Base-by-base conservation (phyloP, 1,284 basidiomycete genomes). In the Neolentinus lepideus region DNA sequence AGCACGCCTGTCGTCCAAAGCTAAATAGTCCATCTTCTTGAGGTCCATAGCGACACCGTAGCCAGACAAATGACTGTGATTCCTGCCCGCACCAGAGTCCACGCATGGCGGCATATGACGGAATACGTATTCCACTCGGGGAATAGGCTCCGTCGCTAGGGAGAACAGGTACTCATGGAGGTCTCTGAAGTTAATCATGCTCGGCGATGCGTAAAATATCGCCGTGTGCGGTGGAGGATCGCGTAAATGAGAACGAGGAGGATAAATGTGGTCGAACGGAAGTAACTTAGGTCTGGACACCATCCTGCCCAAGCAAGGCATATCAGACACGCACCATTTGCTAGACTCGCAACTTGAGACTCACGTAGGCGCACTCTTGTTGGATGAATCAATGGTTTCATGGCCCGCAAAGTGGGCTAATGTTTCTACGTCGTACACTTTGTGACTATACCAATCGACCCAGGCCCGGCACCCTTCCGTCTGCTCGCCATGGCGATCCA, bases 21-120 rank as follows among this genome's bases (percentile, higher is more conserved):
- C 94, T 14, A 98, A 81, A 66, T 99, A 99, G 67, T 99, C 96
- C 74, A 86, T 98, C 72, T 96, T 98, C 76, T 99, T 99, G 62
- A 99, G 72, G 63, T 97, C 93, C 55, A 99, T 77, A 26, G 90
- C 80, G 6, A 95, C 94, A 2, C 95, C 95, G 63, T 93, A 99
- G 4, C 96, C 95, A 6, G 89, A 84, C 3, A 98, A 72, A 59
- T 81, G 79, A 56, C 69, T 79, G 12, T 70, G 67, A 8, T 63
- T 57, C 21, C n/a, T 29, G 0, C 57, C 59, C 8, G 61, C 48
- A 35, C 56, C 58, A 4, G 68, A 60, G 2, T 59, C 60, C 3
- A 52, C 33, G 2, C 56, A 35, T 3, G 79, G 75, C 1, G 85
- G 81, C 12, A 82, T 74, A 58, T 86, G 85, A 12, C 93, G 81